Conservation (phyloP, 441 rosid species). For the Pelargonium citronellum region DNA sequence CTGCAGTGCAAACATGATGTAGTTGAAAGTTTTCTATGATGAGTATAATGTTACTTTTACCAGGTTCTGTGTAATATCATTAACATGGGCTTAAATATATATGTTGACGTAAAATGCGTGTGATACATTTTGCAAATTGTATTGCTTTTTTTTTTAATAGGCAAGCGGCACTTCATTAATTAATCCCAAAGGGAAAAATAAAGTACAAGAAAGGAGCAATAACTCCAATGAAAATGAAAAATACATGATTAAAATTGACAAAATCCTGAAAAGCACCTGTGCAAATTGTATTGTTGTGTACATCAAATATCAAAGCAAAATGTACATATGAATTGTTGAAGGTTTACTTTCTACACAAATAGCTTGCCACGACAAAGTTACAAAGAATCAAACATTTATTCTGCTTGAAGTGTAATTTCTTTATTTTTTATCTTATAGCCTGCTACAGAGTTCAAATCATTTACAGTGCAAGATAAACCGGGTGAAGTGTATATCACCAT, state of each 20-base stretch:
- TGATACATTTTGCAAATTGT: neutral
- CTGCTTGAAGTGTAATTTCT: neutral
- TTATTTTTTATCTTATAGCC: slow-evolving; percentile 32
- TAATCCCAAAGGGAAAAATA: too few species aligned
- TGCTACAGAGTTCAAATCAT: slow-evolving; percentile 42
- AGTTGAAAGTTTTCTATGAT: too few species aligned
- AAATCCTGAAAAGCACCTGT: too few species aligned
- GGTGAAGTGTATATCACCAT: slow-evolving; percentile 52
- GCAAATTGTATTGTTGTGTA: neutral
- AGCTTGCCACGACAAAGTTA: neutral
- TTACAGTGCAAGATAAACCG: slow-evolving; percentile 46
- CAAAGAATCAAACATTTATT: neutral
- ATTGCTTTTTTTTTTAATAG: too few species aligned
- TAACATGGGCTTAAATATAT: neutral
- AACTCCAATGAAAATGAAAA: too few species aligned
- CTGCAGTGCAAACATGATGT: too few species aligned
- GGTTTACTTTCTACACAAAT: neutral
- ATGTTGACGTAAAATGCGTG: neutral
- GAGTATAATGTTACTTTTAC: too few species aligned
- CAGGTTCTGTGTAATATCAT: too few species aligned
- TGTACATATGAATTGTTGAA: neutral
- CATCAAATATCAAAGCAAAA: neutral
- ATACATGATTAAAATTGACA: too few species aligned
- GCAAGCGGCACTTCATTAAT: too few species aligned
- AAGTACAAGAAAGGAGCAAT: too few species aligned